These are phyloP conservation scores for Diplosphaera chodatii DNA, from an alignment of 139 green algal genomes.

Conservation along the genomic window DNA sequence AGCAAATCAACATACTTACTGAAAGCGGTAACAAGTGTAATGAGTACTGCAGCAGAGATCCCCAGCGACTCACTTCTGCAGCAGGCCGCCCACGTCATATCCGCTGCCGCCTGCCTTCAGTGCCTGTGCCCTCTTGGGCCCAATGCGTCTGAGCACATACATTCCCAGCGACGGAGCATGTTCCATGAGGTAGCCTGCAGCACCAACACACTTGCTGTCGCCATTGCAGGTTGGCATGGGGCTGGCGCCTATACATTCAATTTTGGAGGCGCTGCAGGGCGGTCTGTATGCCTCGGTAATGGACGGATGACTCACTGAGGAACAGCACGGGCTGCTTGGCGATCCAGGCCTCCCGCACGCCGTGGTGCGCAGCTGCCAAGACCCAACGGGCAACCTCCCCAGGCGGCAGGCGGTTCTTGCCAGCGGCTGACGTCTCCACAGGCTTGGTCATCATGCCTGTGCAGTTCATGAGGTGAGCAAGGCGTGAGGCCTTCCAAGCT, in stretches of 20 bases:
- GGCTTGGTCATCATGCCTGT: constrained; percentile 21
- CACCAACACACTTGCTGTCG: not conserved
- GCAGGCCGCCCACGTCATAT: constrained; percentile 46
- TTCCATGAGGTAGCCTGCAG: constrained; percentile 48
- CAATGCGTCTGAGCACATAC: constrained; percentile 58
- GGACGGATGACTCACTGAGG: constrained; percentile 31
- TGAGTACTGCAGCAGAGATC: too few species aligned
- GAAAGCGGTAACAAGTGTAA: too few species aligned
- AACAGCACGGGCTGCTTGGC: constrained; percentile 69
- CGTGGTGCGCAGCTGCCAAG: constrained; percentile 49
- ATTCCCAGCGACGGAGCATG: constrained; percentile 50
- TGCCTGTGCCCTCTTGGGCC: constrained; percentile 46
- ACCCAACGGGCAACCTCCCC: constrained; percentile 52
- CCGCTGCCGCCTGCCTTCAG: constrained; percentile 50
- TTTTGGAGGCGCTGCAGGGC: not conserved
- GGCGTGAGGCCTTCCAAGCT: too few species aligned
- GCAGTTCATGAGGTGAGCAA: too few species aligned
- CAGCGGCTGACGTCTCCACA: constrained; percentile 1
- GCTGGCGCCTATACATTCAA: not conserved
- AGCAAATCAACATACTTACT: too few species aligned
- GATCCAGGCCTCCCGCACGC: constrained; percentile 73
- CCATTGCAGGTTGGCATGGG: not conserved
- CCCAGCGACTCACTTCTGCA: constrained; percentile 12
- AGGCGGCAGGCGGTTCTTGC: constrained; percentile 28
- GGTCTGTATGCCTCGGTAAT: not conserved